These are phyloP conservation scores for Xylaria sp. DNA, from an alignment of 2,329 filamentous ascomycete species.

Conservation along the genomic window DNA sequence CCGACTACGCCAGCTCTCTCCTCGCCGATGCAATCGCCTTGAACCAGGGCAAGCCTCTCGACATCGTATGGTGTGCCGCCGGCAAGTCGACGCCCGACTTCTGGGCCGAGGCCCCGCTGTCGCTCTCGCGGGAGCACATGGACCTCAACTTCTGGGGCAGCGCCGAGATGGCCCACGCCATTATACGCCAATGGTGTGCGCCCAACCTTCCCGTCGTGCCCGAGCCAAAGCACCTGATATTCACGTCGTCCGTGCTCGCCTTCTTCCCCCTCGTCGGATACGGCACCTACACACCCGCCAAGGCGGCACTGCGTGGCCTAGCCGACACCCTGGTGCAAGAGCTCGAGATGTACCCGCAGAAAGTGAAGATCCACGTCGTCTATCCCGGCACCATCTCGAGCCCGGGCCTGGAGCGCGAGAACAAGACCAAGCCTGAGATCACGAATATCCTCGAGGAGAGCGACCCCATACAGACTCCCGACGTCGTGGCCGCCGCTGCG, in stretches of 20 bases:
- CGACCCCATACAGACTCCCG: constrained; percentile 80
- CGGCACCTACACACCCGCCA: constrained; percentile 79
- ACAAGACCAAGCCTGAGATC: constrained; percentile 77
- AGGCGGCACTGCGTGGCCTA: constrained; percentile 82
- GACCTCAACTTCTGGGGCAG: constrained; percentile 90
- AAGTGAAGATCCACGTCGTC: constrained; percentile 80
- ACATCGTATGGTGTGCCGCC: constrained; percentile 91
- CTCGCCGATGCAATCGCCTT: constrained; percentile 75
- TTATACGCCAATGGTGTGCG: constrained; percentile 75
- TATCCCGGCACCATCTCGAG: constrained; percentile 83
- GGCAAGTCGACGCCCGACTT: constrained; percentile 76
- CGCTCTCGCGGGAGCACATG: constrained; percentile 77
- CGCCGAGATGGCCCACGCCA: constrained; percentile 83
- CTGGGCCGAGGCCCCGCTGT: constrained; percentile 75
- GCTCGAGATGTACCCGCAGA: constrained; percentile 82
- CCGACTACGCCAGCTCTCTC: constrained; percentile 72
- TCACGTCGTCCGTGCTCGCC: constrained; percentile 79
- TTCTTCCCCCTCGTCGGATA: constrained; percentile 85
- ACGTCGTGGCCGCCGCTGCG: constrained; percentile 73
- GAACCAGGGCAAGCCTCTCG: constrained; percentile 76
- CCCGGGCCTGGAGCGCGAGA: constrained; percentile 77
- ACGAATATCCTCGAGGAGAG: constrained; percentile 80
- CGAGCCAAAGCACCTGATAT: constrained; percentile 77
- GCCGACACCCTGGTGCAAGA: constrained; percentile 86
- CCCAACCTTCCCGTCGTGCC: constrained; percentile 51